phyloP scores from a whole-genome alignment of 192 early-diverging fungal species.

The Mortierella alpina region DNA sequence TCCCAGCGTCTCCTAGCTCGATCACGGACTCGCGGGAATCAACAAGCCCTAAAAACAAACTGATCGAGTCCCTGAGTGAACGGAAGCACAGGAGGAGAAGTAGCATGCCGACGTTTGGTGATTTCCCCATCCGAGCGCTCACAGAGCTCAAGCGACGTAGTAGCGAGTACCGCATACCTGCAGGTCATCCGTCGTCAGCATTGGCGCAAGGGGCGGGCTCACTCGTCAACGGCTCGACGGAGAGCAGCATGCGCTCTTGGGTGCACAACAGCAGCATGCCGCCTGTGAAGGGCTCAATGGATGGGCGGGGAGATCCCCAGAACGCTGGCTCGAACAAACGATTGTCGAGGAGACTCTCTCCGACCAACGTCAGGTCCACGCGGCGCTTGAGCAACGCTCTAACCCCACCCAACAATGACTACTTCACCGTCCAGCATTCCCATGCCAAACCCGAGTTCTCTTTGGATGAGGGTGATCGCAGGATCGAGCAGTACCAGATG shows the following conservation, averaged over 20 bases:
- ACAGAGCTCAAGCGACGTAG: slow-evolving; percentile 15
- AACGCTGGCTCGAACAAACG: slow-evolving; percentile 4
- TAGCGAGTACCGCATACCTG: slow-evolving; percentile 11
- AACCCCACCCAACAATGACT: slow-evolving; percentile 25
- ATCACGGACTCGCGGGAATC: no score
- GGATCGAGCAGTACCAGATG: not conserved
- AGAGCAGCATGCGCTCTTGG: not conserved
- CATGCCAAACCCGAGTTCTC: not conserved
- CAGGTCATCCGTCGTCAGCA: not conserved
- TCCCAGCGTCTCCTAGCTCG: not conserved
- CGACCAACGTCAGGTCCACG: slow-evolving; percentile 18
- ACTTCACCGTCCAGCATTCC: not conserved
- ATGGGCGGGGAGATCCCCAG: no score
- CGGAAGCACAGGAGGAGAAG: slow-evolving; percentile 37
- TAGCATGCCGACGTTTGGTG: slow-evolving; percentile 33
- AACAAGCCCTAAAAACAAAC: not conserved
- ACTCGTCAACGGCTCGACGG: not conserved
- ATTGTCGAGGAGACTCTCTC: slow-evolving; percentile 16
- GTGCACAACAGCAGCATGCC: not conserved
- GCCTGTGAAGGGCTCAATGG: not conserved
- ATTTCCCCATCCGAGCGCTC: not conserved
- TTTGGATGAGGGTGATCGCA: slow-evolving; percentile 15
- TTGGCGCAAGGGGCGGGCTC: not conserved
- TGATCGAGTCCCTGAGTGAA: not conserved
- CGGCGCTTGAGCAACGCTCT: slow-evolving; percentile 25